Conservation (phyloP, 2,329 filamentous ascomycete genomes). For the Sporothrix phasma region DNA sequence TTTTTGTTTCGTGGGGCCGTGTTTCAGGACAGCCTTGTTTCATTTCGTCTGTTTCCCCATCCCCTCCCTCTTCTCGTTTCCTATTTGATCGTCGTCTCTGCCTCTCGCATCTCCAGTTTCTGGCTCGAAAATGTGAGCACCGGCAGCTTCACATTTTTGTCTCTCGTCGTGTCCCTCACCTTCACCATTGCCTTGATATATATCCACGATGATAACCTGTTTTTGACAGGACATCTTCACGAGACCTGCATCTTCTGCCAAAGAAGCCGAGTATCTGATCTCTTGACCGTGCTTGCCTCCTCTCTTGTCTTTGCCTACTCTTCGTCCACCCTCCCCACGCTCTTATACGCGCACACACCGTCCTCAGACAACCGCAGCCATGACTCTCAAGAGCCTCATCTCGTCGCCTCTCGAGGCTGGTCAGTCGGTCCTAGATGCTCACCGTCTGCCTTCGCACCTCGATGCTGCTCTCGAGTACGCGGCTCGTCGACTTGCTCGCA, state of each 20-base stretch:
- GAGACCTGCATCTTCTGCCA: too few species aligned
- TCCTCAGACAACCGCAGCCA: slow-evolving; percentile 20
- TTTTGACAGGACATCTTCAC: neutral
- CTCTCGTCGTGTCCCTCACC: neutral
- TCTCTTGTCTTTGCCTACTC: neutral
- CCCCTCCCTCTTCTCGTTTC: neutral
- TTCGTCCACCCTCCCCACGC: neutral
- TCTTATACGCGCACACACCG: neutral
- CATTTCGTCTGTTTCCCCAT: neutral
- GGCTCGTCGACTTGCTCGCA: slow-evolving; percentile 45
- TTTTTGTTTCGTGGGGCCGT: slow-evolving; percentile 2
- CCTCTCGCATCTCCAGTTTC: neutral
- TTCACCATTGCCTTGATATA: neutral
- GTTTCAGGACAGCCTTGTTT: slow-evolving; percentile 1
- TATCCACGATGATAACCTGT: neutral
- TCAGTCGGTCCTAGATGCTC: slow-evolving; percentile 46
- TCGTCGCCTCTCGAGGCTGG: slow-evolving; percentile 56
- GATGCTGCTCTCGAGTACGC: slow-evolving; percentile 48
- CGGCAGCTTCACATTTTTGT: neutral
- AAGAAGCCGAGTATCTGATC: too few species aligned
- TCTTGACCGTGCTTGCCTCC: neutral
- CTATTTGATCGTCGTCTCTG: slow-evolving; percentile 4
- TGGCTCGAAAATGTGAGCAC: neutral
- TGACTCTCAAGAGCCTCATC: slow-evolving; percentile 46
- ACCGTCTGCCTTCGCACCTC: slow-evolving; percentile 47